Evolutionary conservation across 345 rosid species (phyloP).

Genomic region (Punica granatum): DNA sequence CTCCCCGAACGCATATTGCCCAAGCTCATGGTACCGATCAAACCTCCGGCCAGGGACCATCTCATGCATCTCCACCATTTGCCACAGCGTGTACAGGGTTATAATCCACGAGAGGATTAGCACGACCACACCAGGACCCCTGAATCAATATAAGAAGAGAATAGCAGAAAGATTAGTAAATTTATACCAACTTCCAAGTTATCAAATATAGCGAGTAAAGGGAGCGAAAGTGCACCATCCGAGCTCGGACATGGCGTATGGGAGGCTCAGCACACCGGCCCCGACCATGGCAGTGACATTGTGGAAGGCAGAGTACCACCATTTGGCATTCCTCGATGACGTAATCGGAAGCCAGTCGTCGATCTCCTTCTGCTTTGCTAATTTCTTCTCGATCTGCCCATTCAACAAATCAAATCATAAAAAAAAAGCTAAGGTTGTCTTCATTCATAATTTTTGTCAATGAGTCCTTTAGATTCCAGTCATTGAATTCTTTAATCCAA

Average conservation of each 20-base stretch:
- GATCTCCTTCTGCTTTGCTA: conserved; percentile 42
- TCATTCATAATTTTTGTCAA: too few species aligned
- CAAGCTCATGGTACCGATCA: conserved; percentile 74
- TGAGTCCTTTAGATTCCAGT: too few species aligned
- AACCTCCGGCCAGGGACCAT: conserved; percentile 70
- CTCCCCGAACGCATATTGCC: conserved; percentile 72
- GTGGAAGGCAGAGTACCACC: conserved; percentile 93
- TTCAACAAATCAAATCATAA: neutral
- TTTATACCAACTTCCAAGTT: too few species aligned
- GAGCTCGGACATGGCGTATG: conserved; percentile 66
- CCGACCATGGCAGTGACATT: conserved; percentile 90
- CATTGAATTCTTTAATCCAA: too few species aligned
- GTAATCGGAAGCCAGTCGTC: conserved; percentile 77
- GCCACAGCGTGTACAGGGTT: conserved; percentile 64
- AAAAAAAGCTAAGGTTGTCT: neutral
- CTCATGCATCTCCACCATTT: conserved; percentile 90
- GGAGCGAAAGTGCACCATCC: conserved; percentile 41
- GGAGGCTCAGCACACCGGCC: conserved; percentile 76
- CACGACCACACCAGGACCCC: conserved; percentile 51
- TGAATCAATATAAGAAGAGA: conserved; percentile 8
- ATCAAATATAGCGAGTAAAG: too few species aligned
- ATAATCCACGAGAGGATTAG: conserved; percentile 40
- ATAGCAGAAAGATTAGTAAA: neutral
- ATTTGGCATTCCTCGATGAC: conserved; percentile 61
- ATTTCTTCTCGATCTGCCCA: conserved; percentile 18